Evolutionary conservation across 2,329 filamentous ascomycete genomes (phyloP).

Genomic region (Ramularia endophylla): DNA sequence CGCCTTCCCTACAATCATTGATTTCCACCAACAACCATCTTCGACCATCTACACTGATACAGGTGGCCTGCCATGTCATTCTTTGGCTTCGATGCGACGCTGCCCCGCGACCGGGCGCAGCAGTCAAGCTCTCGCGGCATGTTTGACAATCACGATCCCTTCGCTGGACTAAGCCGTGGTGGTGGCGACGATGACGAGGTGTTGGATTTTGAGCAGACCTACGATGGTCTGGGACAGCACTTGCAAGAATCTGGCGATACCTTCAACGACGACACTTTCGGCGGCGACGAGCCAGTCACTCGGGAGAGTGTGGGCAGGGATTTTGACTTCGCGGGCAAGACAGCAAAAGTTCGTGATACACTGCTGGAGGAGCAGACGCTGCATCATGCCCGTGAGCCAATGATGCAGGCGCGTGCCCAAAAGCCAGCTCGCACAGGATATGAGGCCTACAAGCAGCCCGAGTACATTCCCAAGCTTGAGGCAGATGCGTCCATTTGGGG

Average conservation of each 20-base stretch:
- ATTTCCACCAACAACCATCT: too few species aligned
- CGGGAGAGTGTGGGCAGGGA: constrained; percentile 69
- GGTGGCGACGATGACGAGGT: constrained; percentile 52
- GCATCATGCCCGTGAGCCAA: constrained; percentile 67
- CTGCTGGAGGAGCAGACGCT: constrained; percentile 88
- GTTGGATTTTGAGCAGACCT: constrained; percentile 93
- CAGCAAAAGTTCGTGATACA: constrained; percentile 75
- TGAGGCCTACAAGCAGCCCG: constrained; percentile 80
- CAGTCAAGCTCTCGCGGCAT: constrained; percentile 57
- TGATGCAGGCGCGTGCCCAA: constrained; percentile 41
- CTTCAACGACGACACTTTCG: constrained; percentile 96
- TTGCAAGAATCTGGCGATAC: constrained; percentile 88
- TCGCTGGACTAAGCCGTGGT: constrained; percentile 66
- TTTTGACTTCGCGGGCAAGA: constrained; percentile 95
- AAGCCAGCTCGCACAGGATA: constrained; percentile 75
- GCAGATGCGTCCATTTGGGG: constrained; percentile 94
- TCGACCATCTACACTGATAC: too few species aligned
- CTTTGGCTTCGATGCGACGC: constrained; percentile 76
- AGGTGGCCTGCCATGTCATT: constrained; percentile 60
- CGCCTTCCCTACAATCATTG: too few species aligned
- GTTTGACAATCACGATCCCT: constrained; percentile 70
- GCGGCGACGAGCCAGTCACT: constrained; percentile 41
- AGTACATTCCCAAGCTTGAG: constrained; percentile 82
- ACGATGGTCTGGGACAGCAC: constrained; percentile 86
- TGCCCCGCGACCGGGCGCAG: constrained; percentile 58